A percentile compares a stretch with the other conserved stretches of the same genome.
phyloP scores from a whole-genome alignment of 176 grass and related monocot species.

The Aegilops sharonensis region DNA sequence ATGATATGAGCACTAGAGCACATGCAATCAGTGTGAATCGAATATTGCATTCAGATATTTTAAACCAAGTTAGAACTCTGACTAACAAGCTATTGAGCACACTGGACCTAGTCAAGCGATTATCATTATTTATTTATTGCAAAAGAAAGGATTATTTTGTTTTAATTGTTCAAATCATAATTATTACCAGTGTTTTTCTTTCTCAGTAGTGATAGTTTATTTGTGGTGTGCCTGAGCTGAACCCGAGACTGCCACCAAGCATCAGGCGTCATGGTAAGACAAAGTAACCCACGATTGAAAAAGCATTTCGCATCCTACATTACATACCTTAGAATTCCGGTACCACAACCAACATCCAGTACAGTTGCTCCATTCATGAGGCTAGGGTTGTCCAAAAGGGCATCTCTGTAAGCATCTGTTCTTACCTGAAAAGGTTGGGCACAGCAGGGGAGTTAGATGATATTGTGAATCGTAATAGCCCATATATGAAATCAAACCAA shows the following conservation, averaged over 20 bases:
- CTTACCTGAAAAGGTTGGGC: conserved; percentile 61
- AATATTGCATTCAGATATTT: not conserved
- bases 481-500: not conserved
- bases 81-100: not conserved
- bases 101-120: not conserved
- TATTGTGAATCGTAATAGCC: not conserved
- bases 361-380: conserved; percentile 67
- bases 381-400: conserved; percentile 70
- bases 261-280: not conserved
- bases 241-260: not conserved
- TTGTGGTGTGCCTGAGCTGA: not conserved
- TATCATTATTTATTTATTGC: too few species aligned
- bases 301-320: not conserved
- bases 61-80: not conserved
- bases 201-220: not conserved
- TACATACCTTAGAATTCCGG: conserved; percentile 85
- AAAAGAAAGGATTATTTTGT: not conserved
- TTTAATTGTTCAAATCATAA: not conserved
- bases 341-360: conserved; percentile 98
- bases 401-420: conserved; percentile 88
- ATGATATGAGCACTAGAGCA: conserved; percentile 11
- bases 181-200: not conserved
- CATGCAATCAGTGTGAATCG: not conserved
- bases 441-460: not conserved
- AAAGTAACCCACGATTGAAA: not conserved